A percentile compares a stretch with the other conserved stretches of the same genome.
Evolutionary conservation across 768 basidiomycete genomes (phyloP).

Genomic region (Kwoniella shandongensis): DNA sequence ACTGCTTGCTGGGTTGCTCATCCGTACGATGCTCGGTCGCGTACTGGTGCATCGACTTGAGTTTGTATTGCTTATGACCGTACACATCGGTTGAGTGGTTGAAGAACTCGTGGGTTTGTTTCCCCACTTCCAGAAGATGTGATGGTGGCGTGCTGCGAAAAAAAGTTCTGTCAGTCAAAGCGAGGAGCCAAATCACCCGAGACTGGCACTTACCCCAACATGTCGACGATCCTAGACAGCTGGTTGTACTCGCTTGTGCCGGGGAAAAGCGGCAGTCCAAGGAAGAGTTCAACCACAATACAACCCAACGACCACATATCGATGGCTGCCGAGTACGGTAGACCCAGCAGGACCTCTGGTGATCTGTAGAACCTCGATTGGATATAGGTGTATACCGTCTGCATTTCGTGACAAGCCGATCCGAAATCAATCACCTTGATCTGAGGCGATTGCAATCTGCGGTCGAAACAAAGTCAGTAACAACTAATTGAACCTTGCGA

Average conservation of each 20-base stretch:
- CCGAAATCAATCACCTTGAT: slow-evolving; percentile 99
- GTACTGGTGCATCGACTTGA: slow-evolving; percentile 93
- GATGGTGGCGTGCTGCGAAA: slow-evolving; percentile 74
- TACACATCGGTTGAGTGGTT: slow-evolving; percentile 69
- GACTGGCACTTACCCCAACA: slow-evolving; percentile 80
- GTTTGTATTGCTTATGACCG: slow-evolving; percentile 70
- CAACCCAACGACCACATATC: slow-evolving; percentile 99
- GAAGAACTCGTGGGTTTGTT: slow-evolving; percentile 93
- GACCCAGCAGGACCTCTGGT: slow-evolving; percentile 91
- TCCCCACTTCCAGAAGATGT: slow-evolving; percentile 93
- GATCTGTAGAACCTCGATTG: slow-evolving; percentile 98
- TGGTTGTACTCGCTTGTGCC: slow-evolving; percentile 99
- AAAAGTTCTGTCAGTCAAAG: not conserved
- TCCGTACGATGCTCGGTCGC: slow-evolving; percentile 90
- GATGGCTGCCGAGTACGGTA: slow-evolving; percentile 90
- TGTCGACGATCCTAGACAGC: slow-evolving; percentile 91
- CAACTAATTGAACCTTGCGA: not conserved
- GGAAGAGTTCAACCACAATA: slow-evolving; percentile 96
- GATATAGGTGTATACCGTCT: slow-evolving; percentile 99
- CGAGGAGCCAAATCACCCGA: not conserved
- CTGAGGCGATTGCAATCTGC: slow-evolving; percentile 88
- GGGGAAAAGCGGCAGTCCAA: slow-evolving; percentile 93
- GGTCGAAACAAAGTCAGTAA: not conserved
- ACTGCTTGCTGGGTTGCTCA: slow-evolving; percentile 98
- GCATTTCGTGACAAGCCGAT: slow-evolving; percentile 95